Conservation (phyloP, 2,329 filamentous ascomycete species). For the Ophiostoma quercus region DNA sequence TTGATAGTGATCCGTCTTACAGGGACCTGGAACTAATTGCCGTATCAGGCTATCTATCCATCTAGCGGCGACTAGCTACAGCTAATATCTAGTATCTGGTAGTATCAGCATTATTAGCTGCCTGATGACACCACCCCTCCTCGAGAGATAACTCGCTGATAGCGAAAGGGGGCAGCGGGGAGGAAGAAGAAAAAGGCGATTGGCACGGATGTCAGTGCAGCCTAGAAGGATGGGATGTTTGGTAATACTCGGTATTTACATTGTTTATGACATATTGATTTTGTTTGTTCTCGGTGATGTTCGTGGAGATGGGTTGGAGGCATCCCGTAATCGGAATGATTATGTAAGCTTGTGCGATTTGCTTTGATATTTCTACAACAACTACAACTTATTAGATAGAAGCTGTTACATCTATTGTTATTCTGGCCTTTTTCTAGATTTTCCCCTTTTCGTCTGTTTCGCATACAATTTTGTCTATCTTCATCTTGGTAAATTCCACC, state of each 20-base stretch:
- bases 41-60: not conserved
- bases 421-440: not conserved
- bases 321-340: not conserved
- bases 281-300: not conserved
- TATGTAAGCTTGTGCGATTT: not conserved
- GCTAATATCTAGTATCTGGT: not conserved
- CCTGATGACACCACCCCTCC: constrained; percentile 10
- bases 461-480: no score
- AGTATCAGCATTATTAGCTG: no score
- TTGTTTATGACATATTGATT: not conserved
- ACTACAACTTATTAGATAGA: no score
- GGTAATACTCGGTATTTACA: not conserved
- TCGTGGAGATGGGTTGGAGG: not conserved
- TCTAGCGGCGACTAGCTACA: not conserved
- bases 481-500: no score
- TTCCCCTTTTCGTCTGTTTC: no score
- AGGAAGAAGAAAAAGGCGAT: constrained; percentile 7
- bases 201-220: not conserved
- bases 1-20: constrained; percentile 4
- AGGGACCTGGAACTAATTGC: constrained; percentile 5
- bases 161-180: constrained; percentile 1
- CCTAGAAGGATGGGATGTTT: not conserved
- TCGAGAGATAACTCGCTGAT: constrained; percentile 8
- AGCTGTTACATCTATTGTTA: not conserved
- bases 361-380: not conserved